phyloP scores from a whole-genome alignment of 495 filamentous ascomycete species.

The Annulohypoxylon stygium region DNA sequence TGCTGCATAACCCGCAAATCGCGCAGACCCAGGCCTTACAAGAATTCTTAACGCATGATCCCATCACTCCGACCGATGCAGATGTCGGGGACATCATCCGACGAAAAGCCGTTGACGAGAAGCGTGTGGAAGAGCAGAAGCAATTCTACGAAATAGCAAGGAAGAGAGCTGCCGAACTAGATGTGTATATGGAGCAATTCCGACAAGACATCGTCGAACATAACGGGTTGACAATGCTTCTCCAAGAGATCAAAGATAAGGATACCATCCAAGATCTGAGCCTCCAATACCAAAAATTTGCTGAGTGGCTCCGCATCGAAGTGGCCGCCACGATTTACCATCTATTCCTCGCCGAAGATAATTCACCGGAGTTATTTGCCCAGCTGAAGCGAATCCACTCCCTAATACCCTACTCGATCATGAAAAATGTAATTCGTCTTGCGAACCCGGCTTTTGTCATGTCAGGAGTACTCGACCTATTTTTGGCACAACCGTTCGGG shows the following conservation, averaged over 20 bases:
- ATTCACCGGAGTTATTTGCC: conserved; percentile 94
- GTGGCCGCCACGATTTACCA: conserved; percentile 97
- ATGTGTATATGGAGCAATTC: conserved; percentile 97
- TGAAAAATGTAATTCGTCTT: conserved; percentile 97
- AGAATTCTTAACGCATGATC: conserved; percentile 80
- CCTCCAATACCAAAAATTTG: conserved; percentile 97
- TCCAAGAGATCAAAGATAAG: conserved; percentile 91
- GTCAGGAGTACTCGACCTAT: conserved; percentile 91
- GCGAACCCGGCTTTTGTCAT: conserved; percentile 97
- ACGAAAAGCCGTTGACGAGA: conserved; percentile 86
- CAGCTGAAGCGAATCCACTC: conserved; percentile 95
- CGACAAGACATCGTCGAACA: conserved; percentile 70
- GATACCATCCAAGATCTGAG: conserved; percentile 86
- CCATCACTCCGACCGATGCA: conserved; percentile 80
- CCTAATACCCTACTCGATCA: conserved; percentile 87
- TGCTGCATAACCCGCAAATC: conserved; percentile 86
- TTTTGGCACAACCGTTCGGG: conserved; percentile 94
- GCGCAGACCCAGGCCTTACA: conserved; percentile 83
- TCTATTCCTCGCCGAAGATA: conserved; percentile 96
- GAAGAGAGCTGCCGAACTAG: conserved; percentile 88
- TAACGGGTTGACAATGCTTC: conserved; percentile 92
- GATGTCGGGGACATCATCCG: conserved; percentile 82
- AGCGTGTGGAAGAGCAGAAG: conserved; percentile 90
- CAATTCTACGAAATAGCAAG: conserved; percentile 95
- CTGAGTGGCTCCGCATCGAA: conserved; percentile 97